Evolutionary conservation across 768 basidiomycete species (phyloP), one percentile per base, ranked within the genome.

Genomic region (Postia placenta): DNA sequence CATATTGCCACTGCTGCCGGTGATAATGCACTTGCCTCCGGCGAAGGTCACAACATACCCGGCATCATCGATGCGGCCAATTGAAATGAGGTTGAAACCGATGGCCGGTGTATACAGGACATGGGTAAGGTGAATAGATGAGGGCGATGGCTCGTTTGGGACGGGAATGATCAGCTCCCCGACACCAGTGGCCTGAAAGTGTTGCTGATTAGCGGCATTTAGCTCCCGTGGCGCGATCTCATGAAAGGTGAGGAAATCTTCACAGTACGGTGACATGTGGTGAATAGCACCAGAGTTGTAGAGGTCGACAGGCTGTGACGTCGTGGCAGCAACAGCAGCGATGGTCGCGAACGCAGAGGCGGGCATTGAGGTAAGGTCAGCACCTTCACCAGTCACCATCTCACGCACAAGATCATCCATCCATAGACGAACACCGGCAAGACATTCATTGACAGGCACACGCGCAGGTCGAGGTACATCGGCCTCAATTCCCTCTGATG

Each of bases 281-380:
- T 38, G 44, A 1, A 24, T 56, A 12, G 51, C 41, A 2, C 57
- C 55, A 19, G 52, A 56, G 51, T 61, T 59, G 45, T 53, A 56
- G 27, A 57, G 41, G 35, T 58, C 58, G 42, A 53, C 33, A 12
- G n/a, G 11, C 3, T 15, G 38, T 15, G 14, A 17, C 22, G 33
- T 37, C 2, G 39, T 11, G 24, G 38, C 24, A 22, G 54, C 57
- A 43, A 67, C 66, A 5, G 33, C 15, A 14, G n/a, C 9, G 9
- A 25, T 9, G 4, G 47, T 38, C 2, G 69, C 67, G 28, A 66
- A 67, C 4, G 61, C 56, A 22, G 57, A 55, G 30, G 4, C n/a
- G 17, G 19, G 25, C 30, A 45, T 22, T n/a, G n/a, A n/a, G 30
- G 6, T 66, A 52, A 38, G 66, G 54, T 44, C 67, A 63, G 1